phyloP scores from a whole-genome alignment of 768 basidiomycete genomes.

The Trametes gibbosa region DNA sequence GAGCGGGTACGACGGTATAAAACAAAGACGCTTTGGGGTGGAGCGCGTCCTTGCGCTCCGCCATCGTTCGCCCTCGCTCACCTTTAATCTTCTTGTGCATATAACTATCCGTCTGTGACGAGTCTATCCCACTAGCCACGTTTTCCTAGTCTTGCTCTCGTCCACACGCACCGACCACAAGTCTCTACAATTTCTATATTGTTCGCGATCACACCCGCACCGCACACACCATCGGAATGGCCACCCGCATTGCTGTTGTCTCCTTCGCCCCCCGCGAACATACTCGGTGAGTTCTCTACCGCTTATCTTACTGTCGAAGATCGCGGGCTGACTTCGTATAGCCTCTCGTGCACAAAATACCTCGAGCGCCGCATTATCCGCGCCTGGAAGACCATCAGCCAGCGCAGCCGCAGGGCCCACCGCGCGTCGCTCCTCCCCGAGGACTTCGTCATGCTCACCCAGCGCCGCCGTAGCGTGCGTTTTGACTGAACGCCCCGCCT shows the following conservation, averaged over 20 bases:
- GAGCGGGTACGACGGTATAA: neutral
- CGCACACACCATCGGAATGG: neutral
- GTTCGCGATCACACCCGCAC: neutral
- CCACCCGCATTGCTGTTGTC: constrained; percentile 5
- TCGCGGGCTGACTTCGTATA: neutral
- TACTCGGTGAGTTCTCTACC: constrained; percentile 17
- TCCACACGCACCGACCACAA: neutral
- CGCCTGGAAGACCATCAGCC: constrained; percentile 62
- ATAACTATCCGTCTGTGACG: constrained; percentile 16
- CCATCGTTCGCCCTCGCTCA: neutral
- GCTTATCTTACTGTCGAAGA: no score
- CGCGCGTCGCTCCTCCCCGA: constrained; percentile 53
- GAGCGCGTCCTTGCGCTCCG: neutral
- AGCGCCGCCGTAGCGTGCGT: constrained; percentile 51
- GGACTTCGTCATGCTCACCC: constrained; percentile 62
- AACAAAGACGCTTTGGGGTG: neutral
- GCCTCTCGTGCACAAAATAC: constrained; percentile 41
- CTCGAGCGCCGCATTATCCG: constrained; percentile 58
- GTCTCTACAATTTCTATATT: neutral
- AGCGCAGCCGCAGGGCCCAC: constrained; percentile 47
- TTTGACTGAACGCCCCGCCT: constrained; percentile 26
- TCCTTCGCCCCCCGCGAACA: constrained; percentile 19
- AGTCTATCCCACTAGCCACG: neutral
- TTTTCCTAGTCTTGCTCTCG: neutral
- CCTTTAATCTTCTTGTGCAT: neutral